Base-by-base conservation (phyloP, 1,284 basidiomycete genomes). In the Wolfiporia cocos region DNA sequence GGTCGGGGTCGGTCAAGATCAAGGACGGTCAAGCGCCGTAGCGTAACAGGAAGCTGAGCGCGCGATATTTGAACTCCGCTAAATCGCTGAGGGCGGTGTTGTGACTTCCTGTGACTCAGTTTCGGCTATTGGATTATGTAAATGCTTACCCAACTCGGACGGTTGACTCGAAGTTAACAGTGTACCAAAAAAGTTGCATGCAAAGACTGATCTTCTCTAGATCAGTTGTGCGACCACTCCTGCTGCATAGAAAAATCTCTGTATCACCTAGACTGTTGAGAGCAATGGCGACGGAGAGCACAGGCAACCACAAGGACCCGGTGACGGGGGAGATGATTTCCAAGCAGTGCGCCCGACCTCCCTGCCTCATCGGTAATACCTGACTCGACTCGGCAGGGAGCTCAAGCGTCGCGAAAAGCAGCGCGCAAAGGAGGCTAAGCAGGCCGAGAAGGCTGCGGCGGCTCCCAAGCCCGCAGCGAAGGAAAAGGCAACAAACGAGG, bases 271-370 rank as follows among this genome's bases (percentile, higher is more conserved):
- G 47, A 37, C 50, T 18, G 31, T 22, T 41, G 35, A 57, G 62
- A 57, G 65, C 44, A 7, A 81, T 82, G 79, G 68, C 76, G 11
- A 58, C 78, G 35, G 75, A 81, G 48, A 52, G 63, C 24, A 56
- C 71, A 35, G 70, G 72, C 43, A 69, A 73, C 1, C 86, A 87
- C 63, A 81, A 79, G 70, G 93, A 96, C 65, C 86, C 86, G 34
- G 78, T 92, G 48, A 94, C 93, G 2, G 92, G 92, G 32, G 92
- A 96, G 66, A 78, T 93, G 84, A 81, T 97, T 58, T 94, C 91
- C 69, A 97, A 97, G 79, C 76, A 79, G 92, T 93, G 88, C 73
- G 26, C 39, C 44, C 29, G 37, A 36, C 38, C 51, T 46, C 28
- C 10, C 18, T 18, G 20, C 42, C 48, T 39, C 48, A 15, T 34